Percentiles rank a stretch among this genome's conserved stretches.
phyloP scores from a whole-genome alignment of 257 asterid species.

The Solanum pennellii region DNA sequence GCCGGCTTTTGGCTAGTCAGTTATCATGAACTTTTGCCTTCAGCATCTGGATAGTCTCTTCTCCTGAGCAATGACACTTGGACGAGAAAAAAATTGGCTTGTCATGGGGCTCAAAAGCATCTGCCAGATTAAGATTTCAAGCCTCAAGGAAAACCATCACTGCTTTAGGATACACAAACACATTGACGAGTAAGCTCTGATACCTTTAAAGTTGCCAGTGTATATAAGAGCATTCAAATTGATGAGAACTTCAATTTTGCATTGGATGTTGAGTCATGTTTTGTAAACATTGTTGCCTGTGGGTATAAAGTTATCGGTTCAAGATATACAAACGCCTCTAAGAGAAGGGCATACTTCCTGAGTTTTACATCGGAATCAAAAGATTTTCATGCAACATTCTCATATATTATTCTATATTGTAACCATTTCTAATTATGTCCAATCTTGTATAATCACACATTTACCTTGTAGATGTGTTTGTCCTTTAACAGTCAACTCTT shows the following conservation, averaged over 20 bases:
- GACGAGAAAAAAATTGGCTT: not conserved
- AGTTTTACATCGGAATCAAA: not conserved
- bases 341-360: not conserved
- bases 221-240: not conserved
- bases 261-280: not conserved
- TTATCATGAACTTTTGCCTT: not conserved
- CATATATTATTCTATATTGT: not conserved
- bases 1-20: not conserved
- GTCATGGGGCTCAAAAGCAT: not conserved
- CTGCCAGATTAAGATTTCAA: not conserved
- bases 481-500: not conserved
- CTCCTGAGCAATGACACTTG: not conserved
- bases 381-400: not conserved
- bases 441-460: not conserved
- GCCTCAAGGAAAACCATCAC: not conserved
- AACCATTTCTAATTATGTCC: not conserved
- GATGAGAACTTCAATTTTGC: not conserved
- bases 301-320: not conserved
- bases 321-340: not conserved
- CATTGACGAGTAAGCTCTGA: not conserved
- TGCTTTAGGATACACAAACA: not conserved
- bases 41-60: not conserved
- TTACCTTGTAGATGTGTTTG: not conserved
- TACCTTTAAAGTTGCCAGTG: not conserved
- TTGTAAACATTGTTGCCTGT: not conserved